These are phyloP conservation scores for Asterochloris erici DNA, from an alignment of 139 green algal genomes.

Conservation along the genomic window DNA sequence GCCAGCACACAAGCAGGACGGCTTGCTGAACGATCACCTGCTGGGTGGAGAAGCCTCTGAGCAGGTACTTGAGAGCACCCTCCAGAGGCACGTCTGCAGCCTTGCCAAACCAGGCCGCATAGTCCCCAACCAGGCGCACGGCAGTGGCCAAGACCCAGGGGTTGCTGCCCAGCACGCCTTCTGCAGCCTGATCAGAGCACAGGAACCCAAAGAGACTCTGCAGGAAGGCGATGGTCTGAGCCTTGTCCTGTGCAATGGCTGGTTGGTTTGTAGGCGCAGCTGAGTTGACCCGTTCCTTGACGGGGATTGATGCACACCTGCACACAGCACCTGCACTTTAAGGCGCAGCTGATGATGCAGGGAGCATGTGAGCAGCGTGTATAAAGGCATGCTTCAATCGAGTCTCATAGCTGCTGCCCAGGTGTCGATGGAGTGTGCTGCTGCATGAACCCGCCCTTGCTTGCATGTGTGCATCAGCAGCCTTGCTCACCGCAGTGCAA, in stretches of 20 bases:
- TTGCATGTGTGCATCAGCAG: neutral
- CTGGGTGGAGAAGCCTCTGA: neutral
- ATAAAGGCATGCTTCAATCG: neutral
- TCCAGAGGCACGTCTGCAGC: slow-evolving; percentile 12
- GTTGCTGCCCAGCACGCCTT: neutral
- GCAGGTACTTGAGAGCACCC: slow-evolving; percentile 15
- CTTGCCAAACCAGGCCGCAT: slow-evolving; percentile 11
- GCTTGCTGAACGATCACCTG: neutral
- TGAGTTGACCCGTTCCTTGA: neutral
- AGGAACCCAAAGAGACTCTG: neutral
- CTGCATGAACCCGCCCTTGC: neutral
- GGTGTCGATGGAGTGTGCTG: neutral
- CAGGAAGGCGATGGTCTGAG: slow-evolving; percentile 6
- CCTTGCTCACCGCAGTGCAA: neutral
- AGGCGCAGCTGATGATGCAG: neutral
- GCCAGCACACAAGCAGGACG: too few relatives aligned
- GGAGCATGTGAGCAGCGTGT: neutral
- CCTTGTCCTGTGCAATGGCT: neutral
- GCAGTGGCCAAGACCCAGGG: neutral
- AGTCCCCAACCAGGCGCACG: slow-evolving; percentile 11
- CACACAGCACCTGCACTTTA: neutral
- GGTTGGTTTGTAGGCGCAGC: neutral
- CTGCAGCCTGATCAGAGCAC: neutral
- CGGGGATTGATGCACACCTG: neutral
- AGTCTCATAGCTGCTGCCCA: neutral